A percentile compares a stretch with the other conserved stretches of the same genome.
Evolutionary conservation across 805 yeast species (phyloP).

Genomic region (Candida wancherniae): DNA sequence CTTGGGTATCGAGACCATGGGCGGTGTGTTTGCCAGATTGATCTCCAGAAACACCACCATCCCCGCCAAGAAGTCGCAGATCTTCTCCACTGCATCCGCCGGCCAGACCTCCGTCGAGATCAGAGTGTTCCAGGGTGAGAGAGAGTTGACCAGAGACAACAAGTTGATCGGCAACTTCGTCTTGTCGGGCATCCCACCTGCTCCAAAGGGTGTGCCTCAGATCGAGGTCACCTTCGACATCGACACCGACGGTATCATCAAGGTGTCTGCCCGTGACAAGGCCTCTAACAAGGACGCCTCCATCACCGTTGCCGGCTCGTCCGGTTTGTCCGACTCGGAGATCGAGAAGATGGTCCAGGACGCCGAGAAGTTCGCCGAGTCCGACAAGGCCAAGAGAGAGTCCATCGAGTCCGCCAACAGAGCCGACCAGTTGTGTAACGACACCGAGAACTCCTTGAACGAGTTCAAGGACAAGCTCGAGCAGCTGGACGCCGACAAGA

Average conservation of each 20-base stretch:
- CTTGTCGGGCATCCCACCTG: constrained; percentile 90
- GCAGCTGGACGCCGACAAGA: constrained; percentile 43
- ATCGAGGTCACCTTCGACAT: constrained; percentile 93
- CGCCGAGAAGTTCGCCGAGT: constrained; percentile 83
- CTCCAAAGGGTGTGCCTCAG: constrained; percentile 93
- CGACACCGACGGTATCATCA: constrained; percentile 96
- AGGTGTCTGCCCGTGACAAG: constrained; percentile 91
- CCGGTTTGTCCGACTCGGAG: constrained; percentile 86
- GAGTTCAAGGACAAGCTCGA: constrained; percentile 46
- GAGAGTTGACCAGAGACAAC: constrained; percentile 97
- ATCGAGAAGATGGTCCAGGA: constrained; percentile 88
- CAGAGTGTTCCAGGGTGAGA: constrained; percentile 99
- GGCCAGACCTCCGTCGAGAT: constrained; percentile 96
- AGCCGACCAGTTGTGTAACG: constrained; percentile 68
- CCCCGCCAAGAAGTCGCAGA: constrained; percentile 94
- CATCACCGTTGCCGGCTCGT: constrained; percentile 93
- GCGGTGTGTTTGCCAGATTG: constrained; percentile 93
- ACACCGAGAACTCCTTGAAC: constrained; percentile 44
- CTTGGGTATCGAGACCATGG: constrained; percentile 95
- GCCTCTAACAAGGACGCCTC: constrained; percentile 91
- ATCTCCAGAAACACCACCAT: constrained; percentile 93
- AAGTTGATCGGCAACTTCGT: constrained; percentile 96
- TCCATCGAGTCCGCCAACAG: constrained; percentile 82
- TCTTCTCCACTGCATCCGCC: constrained; percentile 91
- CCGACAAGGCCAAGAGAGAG: constrained; percentile 82